These are phyloP conservation scores for Russula lepida DNA, from an alignment of 768 basidiomycete species.

Conservation along the genomic window DNA sequence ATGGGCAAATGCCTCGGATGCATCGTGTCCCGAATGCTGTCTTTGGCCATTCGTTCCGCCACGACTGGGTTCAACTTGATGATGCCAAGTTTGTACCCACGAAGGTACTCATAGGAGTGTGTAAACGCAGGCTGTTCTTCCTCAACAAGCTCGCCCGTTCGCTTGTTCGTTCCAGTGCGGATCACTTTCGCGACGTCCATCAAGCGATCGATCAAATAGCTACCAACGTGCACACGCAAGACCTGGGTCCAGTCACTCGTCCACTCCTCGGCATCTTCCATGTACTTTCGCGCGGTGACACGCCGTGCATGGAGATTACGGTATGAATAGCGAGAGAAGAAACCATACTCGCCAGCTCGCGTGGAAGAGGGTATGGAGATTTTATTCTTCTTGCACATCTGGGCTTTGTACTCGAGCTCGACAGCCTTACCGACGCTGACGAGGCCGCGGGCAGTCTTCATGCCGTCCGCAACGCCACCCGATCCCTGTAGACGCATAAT, in stretches of 20 bases:
- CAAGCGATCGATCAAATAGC: constrained; percentile 71
- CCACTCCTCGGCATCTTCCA: constrained; percentile 62
- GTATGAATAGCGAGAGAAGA: constrained; percentile 56
- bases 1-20: constrained; percentile 95
- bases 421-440: constrained; percentile 74
- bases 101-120: constrained; percentile 86
- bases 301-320: constrained; percentile 53
- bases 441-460: constrained; percentile 83
- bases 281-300: constrained; percentile 53
- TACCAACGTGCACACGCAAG: constrained; percentile 69
- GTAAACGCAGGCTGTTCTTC: constrained; percentile 87
- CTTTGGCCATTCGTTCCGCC: constrained; percentile 66
- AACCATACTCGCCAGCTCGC: constrained; percentile 31
- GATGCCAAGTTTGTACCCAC: constrained; percentile 90
- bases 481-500: constrained; percentile 72
- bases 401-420: constrained; percentile 85
- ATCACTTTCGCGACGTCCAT: constrained; percentile 78
- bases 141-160: constrained; percentile 52
- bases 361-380: constrained; percentile 31
- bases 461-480: constrained; percentile 72
- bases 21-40: constrained; percentile 57
- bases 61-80: constrained; percentile 81
- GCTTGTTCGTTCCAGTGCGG: constrained; percentile 47
- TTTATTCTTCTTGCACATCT: constrained; percentile 60
- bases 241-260: constrained; percentile 76